These are phyloP conservation scores for Apiospora arundinis DNA, from an alignment of 2,329 filamentous ascomycete species.

Conservation along the genomic window DNA sequence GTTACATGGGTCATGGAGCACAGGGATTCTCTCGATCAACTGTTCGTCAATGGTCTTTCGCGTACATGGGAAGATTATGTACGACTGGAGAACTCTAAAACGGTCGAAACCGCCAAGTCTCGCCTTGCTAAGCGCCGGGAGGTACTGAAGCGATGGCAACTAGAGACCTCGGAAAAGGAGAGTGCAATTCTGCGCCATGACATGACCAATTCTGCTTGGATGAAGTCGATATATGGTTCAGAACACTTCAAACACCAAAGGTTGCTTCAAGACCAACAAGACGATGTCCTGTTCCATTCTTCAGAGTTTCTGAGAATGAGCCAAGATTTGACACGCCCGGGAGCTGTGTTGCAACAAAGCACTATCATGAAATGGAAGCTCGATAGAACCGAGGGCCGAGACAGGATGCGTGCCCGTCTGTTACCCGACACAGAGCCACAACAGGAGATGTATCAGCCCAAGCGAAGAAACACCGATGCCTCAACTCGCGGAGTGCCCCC, in stretches of 20 bases:
- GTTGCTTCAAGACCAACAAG: conserved; percentile 89
- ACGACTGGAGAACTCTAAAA: conserved; percentile 78
- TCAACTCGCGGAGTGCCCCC: conserved; percentile 43
- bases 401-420: conserved; percentile 89
- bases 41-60: conserved; percentile 84
- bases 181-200: conserved; percentile 83
- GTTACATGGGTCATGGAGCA: conserved; percentile 87
- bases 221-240: conserved; percentile 91
- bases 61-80: conserved; percentile 91
- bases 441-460: conserved; percentile 82
- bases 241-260: conserved; percentile 93
- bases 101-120: conserved; percentile 73
- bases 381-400: conserved; percentile 93
- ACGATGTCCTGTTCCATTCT: conserved; percentile 80
- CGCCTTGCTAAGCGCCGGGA: conserved; percentile 81
- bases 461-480: conserved; percentile 66
- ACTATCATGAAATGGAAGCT: conserved; percentile 81
- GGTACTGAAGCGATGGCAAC: conserved; percentile 79
- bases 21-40: conserved; percentile 75
- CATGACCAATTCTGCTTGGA: conserved; percentile 86
- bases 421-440: conserved; percentile 76
- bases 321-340: conserved; percentile 77
- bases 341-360: conserved; percentile 77
- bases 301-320: conserved; percentile 81
- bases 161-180: conserved; percentile 71